These are phyloP conservation scores for Malassezia restricta DNA, from an alignment of 1,284 basidiomycete genomes.

Conservation along the genomic window DNA sequence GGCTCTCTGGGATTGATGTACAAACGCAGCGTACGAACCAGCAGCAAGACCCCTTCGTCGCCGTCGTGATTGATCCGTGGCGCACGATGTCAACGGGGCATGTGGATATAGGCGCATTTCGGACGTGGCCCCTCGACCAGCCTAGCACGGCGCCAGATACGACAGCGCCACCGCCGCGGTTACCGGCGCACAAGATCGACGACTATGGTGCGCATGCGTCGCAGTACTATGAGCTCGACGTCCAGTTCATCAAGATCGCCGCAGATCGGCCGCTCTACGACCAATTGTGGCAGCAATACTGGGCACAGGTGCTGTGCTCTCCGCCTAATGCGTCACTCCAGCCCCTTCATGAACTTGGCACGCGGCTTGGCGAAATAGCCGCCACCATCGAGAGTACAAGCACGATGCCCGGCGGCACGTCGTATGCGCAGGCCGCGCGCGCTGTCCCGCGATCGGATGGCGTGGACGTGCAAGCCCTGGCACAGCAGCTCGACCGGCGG, in stretches of 20 bases:
- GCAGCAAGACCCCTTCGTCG: constrained; percentile 88
- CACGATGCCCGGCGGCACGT: constrained; percentile 2
- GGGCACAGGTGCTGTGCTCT: constrained; percentile 88
- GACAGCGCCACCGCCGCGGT: constrained; percentile 56
- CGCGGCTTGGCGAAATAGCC: constrained; percentile 47
- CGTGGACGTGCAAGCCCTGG: not conserved
- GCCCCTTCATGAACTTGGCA: constrained; percentile 54
- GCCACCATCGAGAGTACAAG: not conserved
- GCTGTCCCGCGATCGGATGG: not conserved
- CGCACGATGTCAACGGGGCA: constrained; percentile 93
- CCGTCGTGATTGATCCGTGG: constrained; percentile 95
- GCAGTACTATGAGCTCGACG: constrained; percentile 82
- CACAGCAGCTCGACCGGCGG: not conserved
- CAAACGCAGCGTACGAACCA: constrained; percentile 92
- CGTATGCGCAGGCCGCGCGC: constrained; percentile 3
- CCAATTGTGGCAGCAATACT: constrained; percentile 96
- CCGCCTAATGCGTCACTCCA: constrained; percentile 56
- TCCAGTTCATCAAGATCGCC: constrained; percentile 84
- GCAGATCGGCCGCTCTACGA: constrained; percentile 75
- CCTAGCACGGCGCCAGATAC: constrained; percentile 51
- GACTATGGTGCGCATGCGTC: constrained; percentile 79
- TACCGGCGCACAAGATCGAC: constrained; percentile 56
- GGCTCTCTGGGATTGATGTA: constrained; percentile 95
- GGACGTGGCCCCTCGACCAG: constrained; percentile 72
- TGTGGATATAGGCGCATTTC: constrained; percentile 95